phyloP scores from a whole-genome alignment of 352 stramenopile species.

The Globisporangium nunn region DNA sequence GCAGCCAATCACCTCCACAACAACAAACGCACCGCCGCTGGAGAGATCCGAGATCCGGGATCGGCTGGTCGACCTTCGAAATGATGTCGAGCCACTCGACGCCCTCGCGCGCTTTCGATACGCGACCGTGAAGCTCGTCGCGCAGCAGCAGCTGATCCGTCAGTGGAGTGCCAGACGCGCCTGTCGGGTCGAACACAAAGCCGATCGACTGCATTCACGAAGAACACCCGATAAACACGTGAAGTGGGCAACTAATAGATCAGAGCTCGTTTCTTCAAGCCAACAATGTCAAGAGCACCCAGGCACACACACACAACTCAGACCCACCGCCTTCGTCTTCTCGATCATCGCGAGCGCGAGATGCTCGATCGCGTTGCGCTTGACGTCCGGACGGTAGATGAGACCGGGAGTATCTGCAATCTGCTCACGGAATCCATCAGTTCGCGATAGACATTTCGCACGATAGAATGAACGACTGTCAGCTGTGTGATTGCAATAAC shows the following conservation, averaged over 20 bases:
- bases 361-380: slow-evolving; percentile 69
- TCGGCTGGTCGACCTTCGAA: slow-evolving; percentile 73
- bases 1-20: neutral
- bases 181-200: slow-evolving; percentile 82
- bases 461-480: no score
- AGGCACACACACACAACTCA: slow-evolving; percentile 2
- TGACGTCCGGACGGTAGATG: slow-evolving; percentile 54
- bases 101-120: slow-evolving; percentile 28
- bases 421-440: slow-evolving; percentile 16
- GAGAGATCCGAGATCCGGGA: slow-evolving; percentile 30
- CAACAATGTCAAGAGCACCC: neutral
- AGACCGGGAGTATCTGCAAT: slow-evolving; percentile 77
- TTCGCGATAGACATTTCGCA: slow-evolving; percentile 1
- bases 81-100: slow-evolving; percentile 83
- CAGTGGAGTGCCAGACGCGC: slow-evolving; percentile 50
- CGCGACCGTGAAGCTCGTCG: slow-evolving; percentile 56
- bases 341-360: slow-evolving; percentile 68
- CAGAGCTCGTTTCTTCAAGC: neutral
- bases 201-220: slow-evolving; percentile 47
- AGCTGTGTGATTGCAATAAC: no score
- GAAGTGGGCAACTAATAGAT: no score
- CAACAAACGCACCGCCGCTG: slow-evolving; percentile 21
- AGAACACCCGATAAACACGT: no score
- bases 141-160: slow-evolving; percentile 59
- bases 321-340: slow-evolving; percentile 55